phyloP scores from a whole-genome alignment of 257 asterid genomes.

The Cynanchum wilfordii region DNA sequence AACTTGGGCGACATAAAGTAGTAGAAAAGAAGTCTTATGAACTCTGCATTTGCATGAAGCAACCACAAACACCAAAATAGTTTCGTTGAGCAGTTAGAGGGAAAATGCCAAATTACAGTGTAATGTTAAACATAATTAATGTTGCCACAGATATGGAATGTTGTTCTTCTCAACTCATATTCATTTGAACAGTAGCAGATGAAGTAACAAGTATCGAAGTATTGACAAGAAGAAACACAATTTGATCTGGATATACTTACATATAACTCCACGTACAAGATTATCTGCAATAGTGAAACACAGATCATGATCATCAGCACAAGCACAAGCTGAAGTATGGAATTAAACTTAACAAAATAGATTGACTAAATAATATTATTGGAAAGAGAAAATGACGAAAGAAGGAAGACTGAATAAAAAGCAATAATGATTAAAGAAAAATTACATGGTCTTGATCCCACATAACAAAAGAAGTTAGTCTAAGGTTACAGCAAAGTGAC shows the following conservation, averaged over 20 bases:
- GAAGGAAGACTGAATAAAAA: not conserved
- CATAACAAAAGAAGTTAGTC: not conserved
- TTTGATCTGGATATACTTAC: constrained; percentile 52
- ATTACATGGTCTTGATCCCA: not conserved
- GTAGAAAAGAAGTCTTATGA: not conserved
- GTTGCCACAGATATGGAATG: not conserved
- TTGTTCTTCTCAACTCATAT: not conserved
- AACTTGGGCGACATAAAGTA: not conserved
- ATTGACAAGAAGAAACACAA: not conserved
- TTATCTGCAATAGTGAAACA: constrained; percentile 57
- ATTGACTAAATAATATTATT: not conserved
- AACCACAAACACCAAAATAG: not conserved
- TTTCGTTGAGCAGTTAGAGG: not conserved
- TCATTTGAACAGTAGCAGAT: not conserved
- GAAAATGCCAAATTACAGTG: not conserved
- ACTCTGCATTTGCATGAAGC: not conserved
- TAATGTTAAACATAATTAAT: not conserved
- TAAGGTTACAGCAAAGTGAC: not conserved
- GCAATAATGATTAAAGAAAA: not conserved
- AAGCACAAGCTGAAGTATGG: not conserved
- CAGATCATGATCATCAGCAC: constrained; percentile 14
- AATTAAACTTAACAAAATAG: not conserved
- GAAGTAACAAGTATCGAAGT: not conserved
- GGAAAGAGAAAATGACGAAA: not conserved
- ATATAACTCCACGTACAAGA: constrained; percentile 79